Conservation (phyloP, 257 asterid genomes). For the Solanum pinnatisectum region DNA sequence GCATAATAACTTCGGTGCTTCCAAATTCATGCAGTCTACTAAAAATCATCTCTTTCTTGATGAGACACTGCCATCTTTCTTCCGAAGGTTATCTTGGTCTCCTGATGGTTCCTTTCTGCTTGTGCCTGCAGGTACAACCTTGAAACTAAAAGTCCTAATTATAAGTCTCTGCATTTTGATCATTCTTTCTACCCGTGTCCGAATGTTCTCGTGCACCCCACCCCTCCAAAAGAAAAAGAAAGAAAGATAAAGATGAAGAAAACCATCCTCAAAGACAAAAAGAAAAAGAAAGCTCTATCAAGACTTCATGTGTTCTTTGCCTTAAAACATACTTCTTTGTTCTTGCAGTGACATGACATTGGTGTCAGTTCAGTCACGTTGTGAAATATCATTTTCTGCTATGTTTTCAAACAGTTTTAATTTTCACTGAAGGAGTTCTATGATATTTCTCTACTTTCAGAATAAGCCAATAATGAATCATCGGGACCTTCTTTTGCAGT, state of each 20-base stretch:
- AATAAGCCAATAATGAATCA: background rate
- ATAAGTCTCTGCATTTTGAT: background rate
- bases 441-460: background rate
- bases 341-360: background rate
- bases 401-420: background rate
- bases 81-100: slow-evolving; percentile 95
- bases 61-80: slow-evolving; percentile 93
- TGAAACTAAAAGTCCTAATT: background rate
- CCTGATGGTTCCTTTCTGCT: slow-evolving; percentile 94
- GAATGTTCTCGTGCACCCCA: background rate
- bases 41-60: slow-evolving; percentile 88
- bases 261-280: background rate
- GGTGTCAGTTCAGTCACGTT: background rate
- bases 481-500: background rate
- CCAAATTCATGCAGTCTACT: slow-evolving; percentile 43
- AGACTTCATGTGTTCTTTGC: background rate
- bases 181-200: background rate
- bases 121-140: slow-evolving; percentile 80
- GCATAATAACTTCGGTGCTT: background rate
- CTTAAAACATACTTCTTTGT: background rate
- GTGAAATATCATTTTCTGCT: background rate
- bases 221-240: background rate
- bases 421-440: background rate
- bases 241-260: background rate
- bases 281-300: background rate